Percentiles rank a stretch among this genome's conserved stretches.
Evolutionary conservation across 1,284 basidiomycete species (phyloP).

Genomic region (Naganishia sp.): DNA sequence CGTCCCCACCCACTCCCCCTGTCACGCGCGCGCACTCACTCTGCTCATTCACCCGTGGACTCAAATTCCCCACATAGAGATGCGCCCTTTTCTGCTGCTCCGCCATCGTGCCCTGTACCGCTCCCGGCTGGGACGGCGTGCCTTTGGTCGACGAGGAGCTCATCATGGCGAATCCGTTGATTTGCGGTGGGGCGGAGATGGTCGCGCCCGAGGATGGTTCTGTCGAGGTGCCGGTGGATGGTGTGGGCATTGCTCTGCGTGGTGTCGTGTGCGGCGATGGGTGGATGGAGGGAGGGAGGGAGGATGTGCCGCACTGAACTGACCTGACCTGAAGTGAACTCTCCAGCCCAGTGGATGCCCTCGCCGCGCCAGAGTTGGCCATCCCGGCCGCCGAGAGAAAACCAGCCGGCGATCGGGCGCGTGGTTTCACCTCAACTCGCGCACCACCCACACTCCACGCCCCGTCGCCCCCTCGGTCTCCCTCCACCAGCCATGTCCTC

Average conservation of each 20-base stretch:
- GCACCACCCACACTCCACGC: too few species aligned
- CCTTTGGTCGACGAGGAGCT: not conserved
- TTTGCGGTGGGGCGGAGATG: conserved; percentile 20
- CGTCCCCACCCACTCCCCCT: not conserved
- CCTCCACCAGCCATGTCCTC: conserved; percentile 39
- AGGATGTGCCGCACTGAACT: too few species aligned
- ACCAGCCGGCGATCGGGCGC: too few species aligned
- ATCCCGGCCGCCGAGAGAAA: not conserved
- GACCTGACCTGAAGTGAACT: too few species aligned
- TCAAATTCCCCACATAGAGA: conserved; percentile 95
- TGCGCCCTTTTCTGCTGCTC: conserved; percentile 61
- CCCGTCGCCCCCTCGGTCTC: not conserved
- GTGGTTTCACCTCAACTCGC: too few species aligned
- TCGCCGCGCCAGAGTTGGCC: not conserved
- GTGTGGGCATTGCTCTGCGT: conserved; percentile 5
- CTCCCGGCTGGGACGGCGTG: conserved; percentile 6
- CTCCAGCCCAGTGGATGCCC: too few species aligned
- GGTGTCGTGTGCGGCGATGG: conserved; percentile 21
- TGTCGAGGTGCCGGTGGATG: not conserved
- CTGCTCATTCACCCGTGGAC: conserved; percentile 71
- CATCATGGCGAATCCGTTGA: too few species aligned
- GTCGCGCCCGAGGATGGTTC: not conserved
- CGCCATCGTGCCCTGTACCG: conserved; percentile 8
- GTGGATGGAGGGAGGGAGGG: not conserved
- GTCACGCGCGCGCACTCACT: conserved; percentile 34